Base-by-base conservation (phyloP, 1,284 basidiomycete species). In the Ceratobasidium sp. region DNA sequence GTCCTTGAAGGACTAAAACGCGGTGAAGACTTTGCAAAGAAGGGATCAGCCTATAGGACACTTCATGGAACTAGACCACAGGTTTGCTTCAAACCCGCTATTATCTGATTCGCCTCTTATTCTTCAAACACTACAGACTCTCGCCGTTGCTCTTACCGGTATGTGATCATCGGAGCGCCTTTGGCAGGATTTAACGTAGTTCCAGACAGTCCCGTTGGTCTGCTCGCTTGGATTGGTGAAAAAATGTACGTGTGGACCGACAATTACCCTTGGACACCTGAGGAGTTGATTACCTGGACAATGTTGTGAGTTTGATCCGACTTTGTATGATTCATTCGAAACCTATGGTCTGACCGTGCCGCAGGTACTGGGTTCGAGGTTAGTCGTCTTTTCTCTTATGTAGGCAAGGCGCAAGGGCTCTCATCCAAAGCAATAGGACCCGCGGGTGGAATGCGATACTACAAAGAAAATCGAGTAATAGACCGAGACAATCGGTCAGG, bases 191-290 rank as follows among this genome's bases (percentile, higher is more conserved):
- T n/a, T 71, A 24, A 60, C 33, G 29, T n/a, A 31, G 15, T 8
- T 48, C 19, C 33, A 76, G 76, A 77, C 60, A 77, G 76, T 44
- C 78, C 77, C 15, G 67, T 73, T 5, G 78, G 75, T 17, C 67
- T 78, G 14, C 64, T 78, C 19, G 77, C 78, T 22, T 78, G 78
- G 77, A 74, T 78, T 24, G 74, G 75, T 33, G 77, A 78, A 74
- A 78, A 78, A 56, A 67, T 75, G 22, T 59, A 76, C 41, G 51
- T 59, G 17, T 77, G 78, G 77, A 71, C 77, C 15, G 78, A 77
- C 54, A 59, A 66, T 44, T 78, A 78, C 31, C 74, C 75, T 27
- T 78, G 78, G 77, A 75, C 78, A 50, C 50, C 74, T 11, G 78
- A 78, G 31, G 78, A 78, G 48, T 64, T 78, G 17, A 56, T 77